A percentile compares a stretch with the other conserved stretches of the same genome.
These are phyloP conservation scores for Papilionanthe hybrid DNA, from an alignment of 116 monocot genomes.

Conservation along the genomic window DNA sequence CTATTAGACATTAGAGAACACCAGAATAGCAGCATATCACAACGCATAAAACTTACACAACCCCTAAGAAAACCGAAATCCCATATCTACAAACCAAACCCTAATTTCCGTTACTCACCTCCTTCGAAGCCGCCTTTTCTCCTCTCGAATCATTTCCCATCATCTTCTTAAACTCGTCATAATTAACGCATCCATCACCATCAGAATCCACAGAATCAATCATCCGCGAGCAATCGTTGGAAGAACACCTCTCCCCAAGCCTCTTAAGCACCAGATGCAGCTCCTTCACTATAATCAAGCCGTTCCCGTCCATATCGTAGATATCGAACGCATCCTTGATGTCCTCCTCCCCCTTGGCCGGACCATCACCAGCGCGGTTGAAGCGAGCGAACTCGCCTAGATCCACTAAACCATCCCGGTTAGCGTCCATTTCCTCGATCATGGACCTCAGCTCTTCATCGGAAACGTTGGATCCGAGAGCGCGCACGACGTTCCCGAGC, in stretches of 20 bases:
- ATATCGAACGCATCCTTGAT: slow-evolving; percentile 72
- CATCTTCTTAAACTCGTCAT: slow-evolving; percentile 90
- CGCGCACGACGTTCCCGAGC: slow-evolving; percentile 34
- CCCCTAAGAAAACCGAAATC: neutral
- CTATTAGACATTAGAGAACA: too few species aligned
- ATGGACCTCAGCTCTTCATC: slow-evolving; percentile 31
- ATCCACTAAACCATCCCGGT: slow-evolving; percentile 58
- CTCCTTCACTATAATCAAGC: slow-evolving; percentile 62
- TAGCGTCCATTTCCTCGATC: slow-evolving; percentile 63
- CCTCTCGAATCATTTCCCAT: slow-evolving; percentile 24
- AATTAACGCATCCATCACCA: slow-evolving; percentile 68
- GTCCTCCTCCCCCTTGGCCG: slow-evolving; percentile 25
- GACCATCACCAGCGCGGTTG: slow-evolving; percentile 17
- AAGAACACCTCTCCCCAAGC: slow-evolving; percentile 64
- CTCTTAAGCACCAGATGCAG: slow-evolving; percentile 54
- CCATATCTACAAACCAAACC: neutral
- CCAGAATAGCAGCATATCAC: neutral
- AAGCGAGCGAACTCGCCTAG: slow-evolving; percentile 47
- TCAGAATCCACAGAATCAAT: slow-evolving; percentile 67
- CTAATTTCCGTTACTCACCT: neutral
- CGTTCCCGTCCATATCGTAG: slow-evolving; percentile 75
- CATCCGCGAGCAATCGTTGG: slow-evolving; percentile 63
- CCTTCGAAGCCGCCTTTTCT: neutral
- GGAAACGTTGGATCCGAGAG: slow-evolving; percentile 32
- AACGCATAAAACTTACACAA: neutral